Conservation (phyloP, 257 asterid species). For the Thymus quinquecostatus region DNA sequence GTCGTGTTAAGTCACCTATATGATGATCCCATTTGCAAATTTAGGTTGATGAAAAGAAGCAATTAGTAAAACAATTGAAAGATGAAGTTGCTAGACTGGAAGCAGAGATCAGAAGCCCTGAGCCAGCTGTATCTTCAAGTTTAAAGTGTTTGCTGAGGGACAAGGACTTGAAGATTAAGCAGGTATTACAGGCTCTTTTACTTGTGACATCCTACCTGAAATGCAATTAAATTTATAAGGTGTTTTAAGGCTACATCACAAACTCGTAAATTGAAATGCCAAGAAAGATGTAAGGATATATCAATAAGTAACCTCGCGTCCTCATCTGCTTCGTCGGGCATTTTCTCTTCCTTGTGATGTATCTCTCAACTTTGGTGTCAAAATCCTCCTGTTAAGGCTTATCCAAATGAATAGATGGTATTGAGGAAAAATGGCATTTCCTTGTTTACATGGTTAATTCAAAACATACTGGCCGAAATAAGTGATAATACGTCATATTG, state of each 20-base stretch:
- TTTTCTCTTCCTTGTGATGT: background rate
- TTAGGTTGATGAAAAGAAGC: slow-evolving; percentile 80
- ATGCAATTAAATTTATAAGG: background rate
- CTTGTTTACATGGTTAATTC: too few relatives aligned
- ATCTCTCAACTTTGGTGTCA: background rate
- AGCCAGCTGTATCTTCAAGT: slow-evolving; percentile 59
- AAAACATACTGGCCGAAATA: background rate
- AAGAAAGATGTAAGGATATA: background rate
- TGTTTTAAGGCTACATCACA: slow-evolving; percentile 1
- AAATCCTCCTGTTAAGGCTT: background rate
- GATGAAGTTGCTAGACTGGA: slow-evolving; percentile 92
- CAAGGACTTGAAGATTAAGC: slow-evolving; percentile 81
- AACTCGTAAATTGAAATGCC: slow-evolving; percentile 2
- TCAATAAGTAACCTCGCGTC: background rate
- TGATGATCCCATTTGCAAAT: slow-evolving; percentile 15
- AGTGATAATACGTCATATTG: background rate
- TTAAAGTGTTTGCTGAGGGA: slow-evolving; percentile 70
- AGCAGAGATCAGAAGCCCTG: slow-evolving; percentile 91
- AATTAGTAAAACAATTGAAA: slow-evolving; percentile 78
- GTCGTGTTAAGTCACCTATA: slow-evolving; percentile 10
- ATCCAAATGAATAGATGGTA: slow-evolving; percentile 1
- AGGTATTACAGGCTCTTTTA: slow-evolving; percentile 49
- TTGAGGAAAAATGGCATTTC: background rate
- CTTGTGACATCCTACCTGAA: slow-evolving; percentile 1
- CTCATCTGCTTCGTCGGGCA: background rate